A percentile compares a stretch with the other conserved stretches of the same genome.
Evolutionary conservation across 768 basidiomycete species (phyloP).

Genomic region (Mycena galericulata): DNA sequence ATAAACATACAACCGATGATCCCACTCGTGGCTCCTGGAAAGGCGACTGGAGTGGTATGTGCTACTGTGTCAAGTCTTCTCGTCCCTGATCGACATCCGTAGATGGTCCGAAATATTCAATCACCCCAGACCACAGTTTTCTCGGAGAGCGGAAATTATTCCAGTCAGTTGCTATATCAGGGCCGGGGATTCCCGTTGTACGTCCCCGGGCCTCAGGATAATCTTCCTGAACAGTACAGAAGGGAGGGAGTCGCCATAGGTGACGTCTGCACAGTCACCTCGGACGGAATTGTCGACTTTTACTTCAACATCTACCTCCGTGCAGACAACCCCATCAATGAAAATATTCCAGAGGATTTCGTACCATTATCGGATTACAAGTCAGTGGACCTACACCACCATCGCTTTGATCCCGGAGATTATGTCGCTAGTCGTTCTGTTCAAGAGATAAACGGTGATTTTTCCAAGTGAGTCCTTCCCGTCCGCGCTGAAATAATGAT

Average conservation of each 20-base stretch:
- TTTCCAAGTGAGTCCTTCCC: not conserved
- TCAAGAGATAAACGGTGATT: not conserved
- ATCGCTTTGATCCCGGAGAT: not conserved
- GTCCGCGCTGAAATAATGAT: no score
- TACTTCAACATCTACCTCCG: conserved; percentile 42
- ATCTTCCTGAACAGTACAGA: conserved; percentile 32
- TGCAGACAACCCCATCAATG: conserved; percentile 42
- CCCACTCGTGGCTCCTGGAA: no score
- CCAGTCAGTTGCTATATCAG: not conserved
- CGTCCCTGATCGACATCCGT: not conserved
- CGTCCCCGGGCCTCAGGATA: conserved; percentile 40
- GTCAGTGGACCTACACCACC: not conserved
- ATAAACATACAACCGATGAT: conserved; percentile 46
- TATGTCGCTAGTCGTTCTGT: not conserved
- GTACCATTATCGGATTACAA: not conserved
- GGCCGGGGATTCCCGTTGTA: conserved; percentile 46
- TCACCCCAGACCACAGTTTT: not conserved
- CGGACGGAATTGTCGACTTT: conserved; percentile 44
- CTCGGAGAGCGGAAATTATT: conserved; percentile 11
- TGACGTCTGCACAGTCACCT: conserved; percentile 47
- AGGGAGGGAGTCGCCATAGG: conserved; percentile 44
- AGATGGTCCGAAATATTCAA: not conserved
- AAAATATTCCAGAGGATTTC: conserved; percentile 44
- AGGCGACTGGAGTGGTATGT: no score
- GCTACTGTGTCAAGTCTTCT: no score